phyloP scores from a whole-genome alignment of 2,329 filamentous ascomycete species.

The Penicillium sp. region DNA sequence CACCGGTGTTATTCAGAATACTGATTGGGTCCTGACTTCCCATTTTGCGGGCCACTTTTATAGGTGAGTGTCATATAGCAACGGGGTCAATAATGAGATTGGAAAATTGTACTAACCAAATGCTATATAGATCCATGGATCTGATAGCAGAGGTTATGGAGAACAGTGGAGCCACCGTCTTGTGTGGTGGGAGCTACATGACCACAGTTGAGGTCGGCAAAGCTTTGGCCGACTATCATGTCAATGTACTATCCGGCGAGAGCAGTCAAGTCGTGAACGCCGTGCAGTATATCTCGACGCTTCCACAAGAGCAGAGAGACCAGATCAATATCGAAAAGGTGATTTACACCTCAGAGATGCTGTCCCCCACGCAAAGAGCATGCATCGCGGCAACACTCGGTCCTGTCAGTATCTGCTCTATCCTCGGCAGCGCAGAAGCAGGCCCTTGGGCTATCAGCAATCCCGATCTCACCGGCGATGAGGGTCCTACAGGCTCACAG shows the following conservation, averaged over 20 bases:
- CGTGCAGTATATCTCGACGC: constrained; percentile 3
- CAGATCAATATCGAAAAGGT: constrained; percentile 41
- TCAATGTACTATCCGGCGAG: neutral
- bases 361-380: constrained; percentile 35
- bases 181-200: constrained; percentile 39
- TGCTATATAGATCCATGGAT: constrained; percentile 37
- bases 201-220: neutral
- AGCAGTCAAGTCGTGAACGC: neutral
- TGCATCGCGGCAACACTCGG: constrained; percentile 35
- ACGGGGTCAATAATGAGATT: too few species aligned
- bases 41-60: constrained; percentile 42
- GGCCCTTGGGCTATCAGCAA: constrained; percentile 38
- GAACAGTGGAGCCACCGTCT: constrained; percentile 42
- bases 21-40: constrained; percentile 45
- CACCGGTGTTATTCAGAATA: constrained; percentile 31
- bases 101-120: too few species aligned
- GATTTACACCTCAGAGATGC: constrained; percentile 48
- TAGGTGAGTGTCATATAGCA: constrained; percentile 27
- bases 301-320: constrained; percentile 19
- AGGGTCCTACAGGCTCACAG: neutral
- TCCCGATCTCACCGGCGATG: constrained; percentile 10
- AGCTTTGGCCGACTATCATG: neutral
- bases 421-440: constrained; percentile 47
- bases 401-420: constrained; percentile 39
- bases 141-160: constrained; percentile 44